Conservation (phyloP, 2,329 filamentous ascomycete genomes). For the Pseudocercospora fuligena region DNA sequence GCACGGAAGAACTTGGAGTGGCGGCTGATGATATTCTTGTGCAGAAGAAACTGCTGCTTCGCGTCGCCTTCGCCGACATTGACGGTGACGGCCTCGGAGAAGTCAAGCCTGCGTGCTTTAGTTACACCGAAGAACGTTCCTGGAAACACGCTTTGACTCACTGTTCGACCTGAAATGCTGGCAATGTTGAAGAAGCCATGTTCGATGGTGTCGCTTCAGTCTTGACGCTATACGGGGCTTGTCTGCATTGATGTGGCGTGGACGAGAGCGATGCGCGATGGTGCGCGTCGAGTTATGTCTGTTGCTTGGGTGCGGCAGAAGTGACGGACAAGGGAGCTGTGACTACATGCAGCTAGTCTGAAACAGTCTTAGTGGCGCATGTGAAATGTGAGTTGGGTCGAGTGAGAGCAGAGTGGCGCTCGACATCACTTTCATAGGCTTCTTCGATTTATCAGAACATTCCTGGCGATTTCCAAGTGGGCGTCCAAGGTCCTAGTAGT, state of each 20-base stretch:
- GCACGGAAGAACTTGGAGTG: conserved; percentile 7
- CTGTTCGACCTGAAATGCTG: neutral
- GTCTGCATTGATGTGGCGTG: too few species aligned
- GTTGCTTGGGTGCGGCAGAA: too few species aligned
- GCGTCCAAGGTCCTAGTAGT: neutral
- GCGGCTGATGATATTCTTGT: conserved; percentile 1
- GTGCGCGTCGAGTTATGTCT: too few species aligned
- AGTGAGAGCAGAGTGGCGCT: neutral
- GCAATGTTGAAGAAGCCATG: neutral
- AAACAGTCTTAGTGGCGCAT: neutral
- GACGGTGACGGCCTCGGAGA: neutral
- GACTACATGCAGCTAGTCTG: neutral
- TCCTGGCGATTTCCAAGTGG: too few species aligned
- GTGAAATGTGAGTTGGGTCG: neutral
- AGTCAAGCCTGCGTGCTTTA: neutral
- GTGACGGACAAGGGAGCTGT: neutral
- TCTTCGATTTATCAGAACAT: too few species aligned
- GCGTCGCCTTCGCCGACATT: neutral
- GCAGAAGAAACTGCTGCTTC: neutral
- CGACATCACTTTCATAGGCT: too few species aligned
- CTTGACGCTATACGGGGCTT: too few species aligned
- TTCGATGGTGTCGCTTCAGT: too few species aligned
- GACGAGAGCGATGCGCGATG: too few species aligned
- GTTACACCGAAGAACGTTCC: too few species aligned
- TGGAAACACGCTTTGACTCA: neutral